Conservation (phyloP, 345 rosid genomes). For the Euphorbia tirucalli region DNA sequence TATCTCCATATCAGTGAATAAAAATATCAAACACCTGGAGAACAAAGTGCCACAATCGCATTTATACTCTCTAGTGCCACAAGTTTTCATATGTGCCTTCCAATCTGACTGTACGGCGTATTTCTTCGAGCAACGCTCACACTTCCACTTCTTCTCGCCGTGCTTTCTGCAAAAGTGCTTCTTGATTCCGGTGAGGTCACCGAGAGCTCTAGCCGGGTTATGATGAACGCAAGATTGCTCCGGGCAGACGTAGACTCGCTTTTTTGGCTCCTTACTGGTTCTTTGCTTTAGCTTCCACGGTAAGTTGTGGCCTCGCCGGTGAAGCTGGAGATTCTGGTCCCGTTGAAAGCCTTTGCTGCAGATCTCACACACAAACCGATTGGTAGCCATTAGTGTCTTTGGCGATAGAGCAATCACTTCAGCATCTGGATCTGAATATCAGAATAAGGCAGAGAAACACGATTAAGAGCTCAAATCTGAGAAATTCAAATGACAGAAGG, state of each 20-base stretch:
- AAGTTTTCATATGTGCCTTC: conserved; percentile 83
- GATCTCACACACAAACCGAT: too few relatives aligned
- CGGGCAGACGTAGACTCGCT: conserved; percentile 75
- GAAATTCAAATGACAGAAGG: too few relatives aligned
- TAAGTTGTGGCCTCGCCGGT: conserved; percentile 75
- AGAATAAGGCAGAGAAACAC: background rate
- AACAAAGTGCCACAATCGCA: conserved; percentile 79
- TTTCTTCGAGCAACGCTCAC: conserved; percentile 73
- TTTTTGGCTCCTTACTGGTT: conserved; percentile 46
- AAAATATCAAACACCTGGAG: conserved; percentile 44
- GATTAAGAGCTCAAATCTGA: background rate
- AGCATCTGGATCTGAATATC: conserved; percentile 64
- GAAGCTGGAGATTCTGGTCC: conserved; percentile 77
- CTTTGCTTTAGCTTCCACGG: conserved; percentile 78
- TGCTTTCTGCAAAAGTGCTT: too few relatives aligned
- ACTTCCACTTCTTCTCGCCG: conserved; percentile 82
- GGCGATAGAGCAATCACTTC: conserved; percentile 74
- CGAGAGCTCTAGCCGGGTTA: conserved; percentile 64
- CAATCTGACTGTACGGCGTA: conserved; percentile 82
- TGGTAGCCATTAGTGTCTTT: conserved; percentile 52
- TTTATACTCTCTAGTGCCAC: conserved; percentile 70
- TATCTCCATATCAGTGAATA: background rate
- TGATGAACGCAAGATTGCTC: conserved; percentile 70
- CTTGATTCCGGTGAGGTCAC: conserved; percentile 85
- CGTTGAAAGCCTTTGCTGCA: conserved; percentile 77